phyloP scores from a whole-genome alignment of 805 yeast species.

The Tetrapisispora nanseiensis region DNA sequence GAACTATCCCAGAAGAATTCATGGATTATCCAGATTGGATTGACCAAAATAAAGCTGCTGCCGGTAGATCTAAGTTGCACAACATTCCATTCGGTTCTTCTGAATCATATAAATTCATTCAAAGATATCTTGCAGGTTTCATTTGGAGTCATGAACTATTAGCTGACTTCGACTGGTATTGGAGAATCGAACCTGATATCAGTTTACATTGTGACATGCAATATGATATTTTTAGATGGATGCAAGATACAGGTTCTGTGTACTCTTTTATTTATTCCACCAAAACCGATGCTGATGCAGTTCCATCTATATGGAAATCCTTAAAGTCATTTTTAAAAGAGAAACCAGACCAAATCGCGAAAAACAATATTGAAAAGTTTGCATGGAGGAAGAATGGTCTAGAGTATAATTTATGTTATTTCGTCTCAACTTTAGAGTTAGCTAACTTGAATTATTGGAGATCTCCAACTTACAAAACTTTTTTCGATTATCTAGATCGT shows the following conservation, averaged over 20 bases:
- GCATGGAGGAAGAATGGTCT: slow-evolving; percentile 54
- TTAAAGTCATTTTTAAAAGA: slow-evolving; percentile 52
- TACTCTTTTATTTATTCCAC: slow-evolving; percentile 72
- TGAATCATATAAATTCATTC: slow-evolving; percentile 79
- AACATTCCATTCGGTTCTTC: slow-evolving; percentile 64
- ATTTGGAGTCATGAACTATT: slow-evolving; percentile 65
- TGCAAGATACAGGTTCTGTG: slow-evolving; percentile 62
- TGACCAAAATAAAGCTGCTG: slow-evolving; percentile 61
- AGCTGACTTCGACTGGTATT: slow-evolving; percentile 70
- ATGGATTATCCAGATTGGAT: slow-evolving; percentile 84
- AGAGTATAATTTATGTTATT: slow-evolving; percentile 73
- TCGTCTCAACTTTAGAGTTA: slow-evolving; percentile 81
- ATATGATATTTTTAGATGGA: slow-evolving; percentile 70
- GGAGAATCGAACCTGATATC: slow-evolving; percentile 88
- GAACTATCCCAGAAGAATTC: slow-evolving; percentile 62
- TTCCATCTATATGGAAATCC: slow-evolving; percentile 67
- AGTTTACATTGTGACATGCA: slow-evolving; percentile 66
- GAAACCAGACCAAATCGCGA: slow-evolving; percentile 49
- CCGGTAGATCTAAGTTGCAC: slow-evolving; percentile 41
- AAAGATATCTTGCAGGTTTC: slow-evolving; percentile 79
- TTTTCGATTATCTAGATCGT: slow-evolving; percentile 56
- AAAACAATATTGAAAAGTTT: slow-evolving; percentile 58
- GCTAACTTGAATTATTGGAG: slow-evolving; percentile 69
- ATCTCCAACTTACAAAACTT: slow-evolving; percentile 53
- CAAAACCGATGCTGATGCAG: slow-evolving; percentile 60